Base-by-base conservation (phyloP, 352 stramenopile species). In the Globisporangium paddicum region DNA sequence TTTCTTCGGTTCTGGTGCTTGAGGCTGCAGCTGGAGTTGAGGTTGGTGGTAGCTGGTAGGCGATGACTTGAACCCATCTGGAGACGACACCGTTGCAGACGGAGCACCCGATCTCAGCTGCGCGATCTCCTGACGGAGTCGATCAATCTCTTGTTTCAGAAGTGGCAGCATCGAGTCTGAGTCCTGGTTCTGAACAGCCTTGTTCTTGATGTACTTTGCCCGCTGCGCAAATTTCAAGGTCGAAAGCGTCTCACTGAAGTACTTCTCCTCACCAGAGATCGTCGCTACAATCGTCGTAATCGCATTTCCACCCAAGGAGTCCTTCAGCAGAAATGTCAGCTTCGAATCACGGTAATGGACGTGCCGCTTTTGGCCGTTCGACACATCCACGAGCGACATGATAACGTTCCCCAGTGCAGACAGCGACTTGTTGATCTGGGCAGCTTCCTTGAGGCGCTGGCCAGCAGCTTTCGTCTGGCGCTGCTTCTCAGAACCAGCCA, bases 361-460 rank as follows among this genome's bases (percentile, higher is more conserved):
- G 57, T 96, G 86, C 3, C 80, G 69, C 62, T 85, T 89, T 40
- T 82, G 78, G 0, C 80, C 86, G 37, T 93, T 92, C 34, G 81
- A 89, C 5, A 91, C 79, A 46, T 95, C 85, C 10, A 94, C 88
- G 2, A 96, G 75, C 14, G 83, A 84, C 73, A 92, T 93, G 54
- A 96, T 96, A 14, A 96, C 89, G 45, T 96, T 96, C 32, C 86
- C 86, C 14, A 96, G 68, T 5, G 82, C 85, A 9, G 86, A 95
- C 0, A 96, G 66, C 30, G 84, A 95, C 60, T 95, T 93, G 69
- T 96, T 96, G 70, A 96, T 96, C 60, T 95, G 82, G 5, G 82
- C 78, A 7, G 86, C 86, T 68, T 96, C 89, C 59, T 96, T 96
- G 18, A 96, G 58, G 40, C 86, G 77, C 51, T 93, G 78, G 19